Percentiles rank a stretch among this genome's conserved stretches.
Conservation (phyloP, 1,284 basidiomycete species). For the Sutorius eximius region DNA sequence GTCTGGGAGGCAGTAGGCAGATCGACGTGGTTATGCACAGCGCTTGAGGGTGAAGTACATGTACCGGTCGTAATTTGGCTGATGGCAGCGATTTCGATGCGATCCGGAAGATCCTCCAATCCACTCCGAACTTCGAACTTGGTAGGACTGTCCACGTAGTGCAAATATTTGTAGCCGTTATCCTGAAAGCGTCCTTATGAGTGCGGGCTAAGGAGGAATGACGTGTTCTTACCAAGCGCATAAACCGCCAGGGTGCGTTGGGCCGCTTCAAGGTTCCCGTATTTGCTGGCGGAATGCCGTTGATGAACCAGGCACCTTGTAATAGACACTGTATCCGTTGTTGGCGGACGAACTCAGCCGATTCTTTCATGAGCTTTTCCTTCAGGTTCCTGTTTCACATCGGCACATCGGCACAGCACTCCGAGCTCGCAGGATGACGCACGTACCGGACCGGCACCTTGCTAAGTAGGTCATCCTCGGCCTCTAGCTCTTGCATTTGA, state of each 20-base stretch:
- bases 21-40: constrained; percentile 59
- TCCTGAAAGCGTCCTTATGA: constrained; percentile 49
- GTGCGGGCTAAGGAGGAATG: not conserved
- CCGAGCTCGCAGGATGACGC: constrained; percentile 4
- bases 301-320: constrained; percentile 91
- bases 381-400: constrained; percentile 68
- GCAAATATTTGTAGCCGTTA: constrained; percentile 73
- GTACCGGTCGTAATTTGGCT: constrained; percentile 79
- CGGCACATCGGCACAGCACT: constrained; percentile 5
- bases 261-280: constrained; percentile 53
- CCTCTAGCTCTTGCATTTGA: constrained; percentile 92
- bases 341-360: constrained; percentile 88
- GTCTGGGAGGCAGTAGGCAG: constrained; percentile 52
- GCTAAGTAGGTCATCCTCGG: constrained; percentile 86
- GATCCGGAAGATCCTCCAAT: constrained; percentile 83
- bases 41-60: constrained; percentile 66
- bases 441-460: constrained; percentile 81
- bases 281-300: constrained; percentile 56
- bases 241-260: constrained; percentile 72
- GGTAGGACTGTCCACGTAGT: constrained; percentile 77
- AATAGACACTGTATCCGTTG: constrained; percentile 87
- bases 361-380: constrained; percentile 87
- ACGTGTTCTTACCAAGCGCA: constrained; percentile 58
- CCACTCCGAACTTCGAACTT: constrained; percentile 79
- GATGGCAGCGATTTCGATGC: constrained; percentile 78